Evolutionary conservation across 495 filamentous ascomycete species (phyloP), one percentile per base, ranked within the genome.

Genomic region (Umbilicaria muhlenbergii): DNA sequence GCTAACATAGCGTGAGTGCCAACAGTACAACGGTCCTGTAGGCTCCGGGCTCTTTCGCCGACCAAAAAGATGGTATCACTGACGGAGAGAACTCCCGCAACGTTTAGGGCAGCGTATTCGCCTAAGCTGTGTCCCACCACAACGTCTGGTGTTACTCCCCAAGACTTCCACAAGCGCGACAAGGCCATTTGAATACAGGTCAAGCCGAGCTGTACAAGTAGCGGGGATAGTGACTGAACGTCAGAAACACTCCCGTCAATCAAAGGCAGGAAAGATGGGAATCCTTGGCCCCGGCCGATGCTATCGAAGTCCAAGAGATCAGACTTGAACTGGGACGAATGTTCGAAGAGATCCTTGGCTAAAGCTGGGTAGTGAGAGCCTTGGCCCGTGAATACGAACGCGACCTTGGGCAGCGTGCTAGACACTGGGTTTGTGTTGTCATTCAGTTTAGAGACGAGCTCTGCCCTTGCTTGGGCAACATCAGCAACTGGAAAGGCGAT

Each of bases 51-150:
- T 38, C 87, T 76, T 33, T 72, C 68, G 17, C 86, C 87, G 40
- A 86, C 81, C 7, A 94, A 69, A 51, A 80, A 84, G 51, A 94
- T 77, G 19, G 81, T 78, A 53, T 93, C 86, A 48, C 73, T 76
- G 28, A 75, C 80, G 8, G 80, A 82, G 10, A 94, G 61, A 12
- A 93, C 78, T 41, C 85, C 87, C 14, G 86, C 77, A 32, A 80
- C 77, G 52, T 88, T 71, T 2, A 94, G 66, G 13, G 88, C 87
- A 38, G 87, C 85, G 62, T 89, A 94, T 58, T 94, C 87, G 45
- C 87, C 87, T 11, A 78, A 52, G 57, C 85, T 92, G 64, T 95
- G 88, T 17, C 88, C 88, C 32, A 94, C 66, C 2, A 93, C 83
- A 34, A 77, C 80, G 41, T 71, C 66, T 15, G 87, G 87, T 17